These are phyloP conservation scores for Acidomyces sp. DNA, from an alignment of 495 filamentous ascomycete species.

Conservation along the genomic window DNA sequence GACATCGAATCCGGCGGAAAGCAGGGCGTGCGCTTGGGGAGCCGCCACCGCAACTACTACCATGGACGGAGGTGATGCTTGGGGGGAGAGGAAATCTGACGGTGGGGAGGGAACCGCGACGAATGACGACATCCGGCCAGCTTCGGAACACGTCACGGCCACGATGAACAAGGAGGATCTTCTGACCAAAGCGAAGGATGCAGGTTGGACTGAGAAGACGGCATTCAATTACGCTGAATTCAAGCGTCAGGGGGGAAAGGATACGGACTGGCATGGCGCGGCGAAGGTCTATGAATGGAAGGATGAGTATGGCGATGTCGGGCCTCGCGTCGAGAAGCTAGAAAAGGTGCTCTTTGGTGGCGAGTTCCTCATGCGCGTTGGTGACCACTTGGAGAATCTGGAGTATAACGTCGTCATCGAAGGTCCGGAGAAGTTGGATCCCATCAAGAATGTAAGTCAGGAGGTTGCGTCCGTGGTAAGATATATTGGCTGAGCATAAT, in stretches of 20 bases:
- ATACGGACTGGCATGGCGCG: slow-evolving; percentile 8
- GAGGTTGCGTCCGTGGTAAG: too few relatives aligned
- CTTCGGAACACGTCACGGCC: too few relatives aligned
- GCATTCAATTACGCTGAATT: slow-evolving; percentile 15
- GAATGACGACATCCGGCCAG: too few relatives aligned
- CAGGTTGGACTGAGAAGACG: slow-evolving; percentile 11
- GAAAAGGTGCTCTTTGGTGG: slow-evolving; percentile 60
- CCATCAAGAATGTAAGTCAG: slow-evolving; percentile 38
- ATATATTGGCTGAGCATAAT: not conserved
- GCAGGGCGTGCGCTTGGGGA: too few relatives aligned
- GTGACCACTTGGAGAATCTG: slow-evolving; percentile 33
- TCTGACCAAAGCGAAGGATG: too few relatives aligned
- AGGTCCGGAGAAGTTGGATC: slow-evolving; percentile 38
- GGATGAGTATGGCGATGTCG: slow-evolving; percentile 75
- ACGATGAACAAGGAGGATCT: too few relatives aligned
- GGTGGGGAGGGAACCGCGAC: too few relatives aligned
- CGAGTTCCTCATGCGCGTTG: slow-evolving; percentile 33
- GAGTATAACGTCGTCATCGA: slow-evolving; percentile 47
- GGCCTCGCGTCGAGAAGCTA: slow-evolving; percentile 50
- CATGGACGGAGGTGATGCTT: too few relatives aligned
- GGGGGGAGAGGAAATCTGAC: too few relatives aligned
- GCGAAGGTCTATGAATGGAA: slow-evolving; percentile 68
- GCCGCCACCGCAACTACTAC: too few relatives aligned
- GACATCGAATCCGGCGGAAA: too few relatives aligned
- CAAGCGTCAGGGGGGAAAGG: slow-evolving; percentile 6